Evolutionary conservation across 2,329 filamentous ascomycete species (phyloP), one percentile per base, ranked within the genome.

Genomic region (Madurella fahalii): DNA sequence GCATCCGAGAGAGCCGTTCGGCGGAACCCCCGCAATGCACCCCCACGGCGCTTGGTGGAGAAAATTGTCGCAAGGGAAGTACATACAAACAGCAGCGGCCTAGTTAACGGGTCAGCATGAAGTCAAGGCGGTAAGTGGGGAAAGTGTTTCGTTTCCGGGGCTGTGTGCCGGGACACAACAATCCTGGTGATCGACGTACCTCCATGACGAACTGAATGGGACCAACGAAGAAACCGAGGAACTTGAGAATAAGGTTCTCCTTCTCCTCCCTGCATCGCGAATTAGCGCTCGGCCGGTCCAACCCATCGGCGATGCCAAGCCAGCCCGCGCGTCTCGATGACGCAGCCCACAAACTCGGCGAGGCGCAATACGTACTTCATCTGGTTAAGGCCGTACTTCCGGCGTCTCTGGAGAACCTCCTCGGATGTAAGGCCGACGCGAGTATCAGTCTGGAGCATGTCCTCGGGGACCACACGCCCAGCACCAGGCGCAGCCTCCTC

Each of bases 181-280:
- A 17, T 13, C 31, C 40, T n/a, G 42, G 17, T 20, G 40, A 42
- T 44, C 34, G 34, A 54, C 82, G 68, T 71, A 86, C 87, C 84
- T 93, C 89, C 90, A 95, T 95, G 69, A 95, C 90, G 73, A 93
- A 93, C 71, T 95, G 90, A 63, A 95, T 93, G 20, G 91, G 91
- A 62, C 91, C 91, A 53, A 94, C 77, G 71, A 95, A 95, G 77
- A 89, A 94, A 65, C 81, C 79, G 66, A 84, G 72, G 73, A 95
- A 95, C 78, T 95, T 94, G 67, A 94, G 79, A 58, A 92, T 73
- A 55, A 91, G 67, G 67, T 92, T 95, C 74, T 91, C 87, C 75
- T 90, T 91, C 77, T 93, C 88, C 74, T 95, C 89, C 74, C 45
- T 53, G 16, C 8, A 34, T 16, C 45, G 37, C 13, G 34, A 39